phyloP scores from a whole-genome alignment of 192 early-diverging fungal species.

The Glomus cerebriforme region DNA sequence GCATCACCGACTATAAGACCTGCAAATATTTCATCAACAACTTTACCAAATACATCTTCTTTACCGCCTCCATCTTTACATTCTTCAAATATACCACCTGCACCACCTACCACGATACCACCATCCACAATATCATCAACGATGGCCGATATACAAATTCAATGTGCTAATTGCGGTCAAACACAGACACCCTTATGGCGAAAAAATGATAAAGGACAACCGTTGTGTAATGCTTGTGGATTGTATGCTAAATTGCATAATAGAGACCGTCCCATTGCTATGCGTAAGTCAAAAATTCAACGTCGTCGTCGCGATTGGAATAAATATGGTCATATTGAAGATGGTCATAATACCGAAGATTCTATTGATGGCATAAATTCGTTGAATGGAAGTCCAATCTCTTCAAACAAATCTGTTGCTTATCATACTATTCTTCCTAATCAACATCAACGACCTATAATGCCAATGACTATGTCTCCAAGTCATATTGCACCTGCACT shows the following conservation, averaged over 20 bases:
- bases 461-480: conserved; percentile 5
- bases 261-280: conserved; percentile 49
- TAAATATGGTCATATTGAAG: conserved; percentile 24
- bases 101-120: neutral
- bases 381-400: neutral
- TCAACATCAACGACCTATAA: conserved; percentile 27
- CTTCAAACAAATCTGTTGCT: neutral
- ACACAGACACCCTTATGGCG: conserved; percentile 84
- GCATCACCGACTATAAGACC: conserved; percentile 1
- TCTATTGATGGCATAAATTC: neutral
- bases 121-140: neutral
- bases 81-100: neutral
- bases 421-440: conserved; percentile 19
- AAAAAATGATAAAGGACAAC: conserved; percentile 69
- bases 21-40: neutral
- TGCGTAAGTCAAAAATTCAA: conserved; percentile 59
- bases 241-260: conserved; percentile 61
- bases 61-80: neutral
- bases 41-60: neutral
- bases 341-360: conserved; percentile 13
- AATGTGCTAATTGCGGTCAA: conserved; percentile 75
- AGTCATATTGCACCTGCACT: conserved; percentile 27
- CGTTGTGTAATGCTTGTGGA: conserved; percentile 84
- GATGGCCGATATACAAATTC: conserved; percentile 26
- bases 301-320: conserved; percentile 50